These are phyloP conservation scores for Fulvia fulva DNA, from an alignment of 2,329 filamentous ascomycete species.

Conservation along the genomic window DNA sequence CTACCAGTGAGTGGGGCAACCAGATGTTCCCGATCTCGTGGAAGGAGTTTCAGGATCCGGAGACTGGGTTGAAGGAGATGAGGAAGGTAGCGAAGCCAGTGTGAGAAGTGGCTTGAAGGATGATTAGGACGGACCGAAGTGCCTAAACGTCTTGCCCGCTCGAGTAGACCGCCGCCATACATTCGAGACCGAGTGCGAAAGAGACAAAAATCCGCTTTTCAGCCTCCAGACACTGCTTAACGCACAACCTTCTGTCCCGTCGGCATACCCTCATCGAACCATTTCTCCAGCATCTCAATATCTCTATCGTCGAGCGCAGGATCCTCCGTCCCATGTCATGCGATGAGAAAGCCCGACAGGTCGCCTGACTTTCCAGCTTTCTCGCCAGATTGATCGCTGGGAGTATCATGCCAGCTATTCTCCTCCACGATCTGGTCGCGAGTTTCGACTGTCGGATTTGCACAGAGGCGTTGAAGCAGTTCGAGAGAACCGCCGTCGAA, in stretches of 20 bases:
- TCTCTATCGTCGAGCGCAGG: slow-evolving; percentile 12
- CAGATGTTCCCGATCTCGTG: slow-evolving; percentile 91
- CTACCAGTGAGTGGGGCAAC: slow-evolving; percentile 79
- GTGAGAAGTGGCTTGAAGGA: slow-evolving; percentile 43
- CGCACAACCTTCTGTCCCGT: slow-evolving; percentile 2
- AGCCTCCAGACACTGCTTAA: too few relatives aligned
- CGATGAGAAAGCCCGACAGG: slow-evolving; percentile 3
- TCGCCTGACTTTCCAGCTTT: slow-evolving; percentile 1
- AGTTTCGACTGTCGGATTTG: neutral
- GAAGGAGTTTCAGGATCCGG: slow-evolving; percentile 87
- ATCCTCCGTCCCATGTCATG: slow-evolving; percentile 8
- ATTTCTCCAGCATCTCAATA: slow-evolving; percentile 12
- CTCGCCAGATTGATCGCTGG: neutral
- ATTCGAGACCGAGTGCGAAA: too few relatives aligned
- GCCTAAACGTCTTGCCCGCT: neutral
- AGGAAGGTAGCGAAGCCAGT: slow-evolving; percentile 94
- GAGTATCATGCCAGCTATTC: slow-evolving; percentile 3
- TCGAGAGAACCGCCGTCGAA: slow-evolving; percentile 2
- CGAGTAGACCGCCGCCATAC: too few relatives aligned
- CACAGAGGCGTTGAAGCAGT: slow-evolving; percentile 4
- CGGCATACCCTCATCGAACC: slow-evolving; percentile 11
- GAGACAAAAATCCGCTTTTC: too few relatives aligned
- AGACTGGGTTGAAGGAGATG: slow-evolving; percentile 69
- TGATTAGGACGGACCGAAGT: neutral
- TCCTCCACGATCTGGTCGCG: slow-evolving; percentile 6